Percentiles rank a stretch among this genome's conserved stretches.
These are phyloP conservation scores for Nothophytophthora sp. DNA, from an alignment of 352 stramenopile species.

Conservation along the genomic window DNA sequence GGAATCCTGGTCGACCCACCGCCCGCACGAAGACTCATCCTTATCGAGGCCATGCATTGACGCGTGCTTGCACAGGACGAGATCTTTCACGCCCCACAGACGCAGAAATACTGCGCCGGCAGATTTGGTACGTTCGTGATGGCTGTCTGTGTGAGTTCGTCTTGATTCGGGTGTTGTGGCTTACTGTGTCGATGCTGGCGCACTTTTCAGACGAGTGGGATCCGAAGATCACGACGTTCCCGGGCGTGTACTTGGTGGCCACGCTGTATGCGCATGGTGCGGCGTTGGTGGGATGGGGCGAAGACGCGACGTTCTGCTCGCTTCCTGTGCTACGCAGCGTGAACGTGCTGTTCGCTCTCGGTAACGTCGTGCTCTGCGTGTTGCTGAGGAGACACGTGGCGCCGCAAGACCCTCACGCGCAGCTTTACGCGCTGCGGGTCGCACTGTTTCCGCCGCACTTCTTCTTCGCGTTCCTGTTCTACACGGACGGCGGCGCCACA, in stretches of 20 bases:
- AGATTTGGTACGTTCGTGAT: slow-evolving; percentile 46
- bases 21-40: too few species aligned
- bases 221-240: slow-evolving; percentile 93
- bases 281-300: slow-evolving; percentile 7
- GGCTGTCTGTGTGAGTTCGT: background rate
- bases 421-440: slow-evolving; percentile 73
- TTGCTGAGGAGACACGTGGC: slow-evolving; percentile 44
- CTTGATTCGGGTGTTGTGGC: background rate
- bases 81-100: slow-evolving; percentile 84
- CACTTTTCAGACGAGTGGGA: slow-evolving; percentile 86
- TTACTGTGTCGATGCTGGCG: slow-evolving; percentile 1
- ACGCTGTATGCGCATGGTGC: slow-evolving; percentile 37
- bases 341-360: slow-evolving; percentile 82
- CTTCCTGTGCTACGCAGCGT: slow-evolving; percentile 59
- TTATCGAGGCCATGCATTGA: too few species aligned
- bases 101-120: slow-evolving; percentile 77
- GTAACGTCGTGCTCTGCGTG: slow-evolving; percentile 53
- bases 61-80: slow-evolving; percentile 82
- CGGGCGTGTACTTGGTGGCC: slow-evolving; percentile 80
- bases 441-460: slow-evolving; percentile 81
- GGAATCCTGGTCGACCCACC: background rate
- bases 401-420: slow-evolving; percentile 41
- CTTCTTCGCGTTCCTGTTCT: slow-evolving; percentile 91
- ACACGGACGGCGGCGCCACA: slow-evolving; percentile 85
- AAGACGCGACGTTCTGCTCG: slow-evolving; percentile 51